phyloP scores from a whole-genome alignment of 768 basidiomycete genomes.

The Russula griseocarnosa region DNA sequence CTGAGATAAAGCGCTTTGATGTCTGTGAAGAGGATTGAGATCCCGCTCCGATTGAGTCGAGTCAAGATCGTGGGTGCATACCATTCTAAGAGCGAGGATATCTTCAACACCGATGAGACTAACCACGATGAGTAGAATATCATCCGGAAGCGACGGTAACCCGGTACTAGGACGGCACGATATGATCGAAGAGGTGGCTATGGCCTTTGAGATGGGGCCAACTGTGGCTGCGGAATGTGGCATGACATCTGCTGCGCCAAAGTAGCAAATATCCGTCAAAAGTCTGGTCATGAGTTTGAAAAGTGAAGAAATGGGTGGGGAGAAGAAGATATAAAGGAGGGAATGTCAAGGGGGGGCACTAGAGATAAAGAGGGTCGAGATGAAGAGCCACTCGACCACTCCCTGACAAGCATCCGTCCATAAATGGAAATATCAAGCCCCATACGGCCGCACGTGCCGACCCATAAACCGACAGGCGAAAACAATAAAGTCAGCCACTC shows the following conservation, averaged over 20 bases:
- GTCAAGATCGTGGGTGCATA: slow-evolving; percentile 27
- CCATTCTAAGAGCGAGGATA: slow-evolving; percentile 35
- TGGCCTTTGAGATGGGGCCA: background rate
- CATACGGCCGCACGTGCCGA: background rate
- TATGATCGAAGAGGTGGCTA: slow-evolving; percentile 15
- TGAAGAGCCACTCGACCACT: background rate
- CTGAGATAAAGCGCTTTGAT: slow-evolving; percentile 32
- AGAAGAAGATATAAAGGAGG: background rate
- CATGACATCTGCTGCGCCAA: background rate
- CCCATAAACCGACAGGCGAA: background rate
- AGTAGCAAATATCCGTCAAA: slow-evolving; percentile 13
- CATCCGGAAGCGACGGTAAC: slow-evolving; percentile 35
- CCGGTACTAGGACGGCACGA: slow-evolving; percentile 13
- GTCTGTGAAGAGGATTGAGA: slow-evolving; percentile 30
- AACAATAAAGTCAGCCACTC: no score
- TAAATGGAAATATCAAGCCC: slow-evolving; percentile 2
- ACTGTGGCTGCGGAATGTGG: background rate
- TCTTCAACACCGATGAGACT: slow-evolving; percentile 35
- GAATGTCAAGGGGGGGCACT: background rate
- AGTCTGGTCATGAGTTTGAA: slow-evolving; percentile 10
- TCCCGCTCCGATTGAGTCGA: slow-evolving; percentile 18
- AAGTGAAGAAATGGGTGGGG: background rate
- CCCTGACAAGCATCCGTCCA: slow-evolving; percentile 10
- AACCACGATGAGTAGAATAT: slow-evolving; percentile 36
- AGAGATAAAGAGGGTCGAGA: background rate